Conservation (phyloP, 148 eudicot species). For the Agrostemma githago region DNA sequence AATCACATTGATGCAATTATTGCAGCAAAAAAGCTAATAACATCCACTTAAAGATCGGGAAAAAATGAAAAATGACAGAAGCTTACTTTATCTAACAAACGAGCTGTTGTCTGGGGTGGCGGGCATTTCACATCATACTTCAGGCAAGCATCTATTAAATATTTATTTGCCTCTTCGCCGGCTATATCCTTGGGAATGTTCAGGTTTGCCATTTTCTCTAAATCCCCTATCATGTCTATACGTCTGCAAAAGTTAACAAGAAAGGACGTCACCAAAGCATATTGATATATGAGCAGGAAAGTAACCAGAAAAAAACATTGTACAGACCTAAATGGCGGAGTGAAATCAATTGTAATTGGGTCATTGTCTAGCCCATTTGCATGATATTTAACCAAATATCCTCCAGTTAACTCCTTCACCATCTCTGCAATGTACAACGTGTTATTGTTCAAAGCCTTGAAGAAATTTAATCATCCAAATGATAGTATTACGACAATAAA, state of each 20-base stretch:
- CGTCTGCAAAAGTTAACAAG: constrained; percentile 42
- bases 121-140: constrained; percentile 82
- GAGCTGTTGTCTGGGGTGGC: constrained; percentile 83
- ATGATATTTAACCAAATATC: constrained; percentile 74
- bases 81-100: constrained; percentile 78
- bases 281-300: background rate
- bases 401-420: constrained; percentile 94
- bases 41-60: background rate
- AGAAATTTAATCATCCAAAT: background rate
- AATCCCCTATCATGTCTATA: constrained; percentile 84
- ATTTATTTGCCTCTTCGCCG: constrained; percentile 62
- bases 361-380: constrained; percentile 77
- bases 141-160: constrained; percentile 63
- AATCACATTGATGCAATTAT: background rate
- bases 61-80: background rate
- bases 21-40: background rate
- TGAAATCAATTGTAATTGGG: constrained; percentile 88
- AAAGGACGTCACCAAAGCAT: constrained; percentile 5
- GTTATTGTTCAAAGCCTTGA: background rate
- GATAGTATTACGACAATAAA: background rate
- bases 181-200: constrained; percentile 81
- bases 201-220: constrained; percentile 77
- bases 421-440: constrained; percentile 43
- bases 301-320: background rate
- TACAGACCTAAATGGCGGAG: constrained; percentile 91